phyloP scores from a whole-genome alignment of 164 flowering plant genomes.

The Echeveria elegans region DNA sequence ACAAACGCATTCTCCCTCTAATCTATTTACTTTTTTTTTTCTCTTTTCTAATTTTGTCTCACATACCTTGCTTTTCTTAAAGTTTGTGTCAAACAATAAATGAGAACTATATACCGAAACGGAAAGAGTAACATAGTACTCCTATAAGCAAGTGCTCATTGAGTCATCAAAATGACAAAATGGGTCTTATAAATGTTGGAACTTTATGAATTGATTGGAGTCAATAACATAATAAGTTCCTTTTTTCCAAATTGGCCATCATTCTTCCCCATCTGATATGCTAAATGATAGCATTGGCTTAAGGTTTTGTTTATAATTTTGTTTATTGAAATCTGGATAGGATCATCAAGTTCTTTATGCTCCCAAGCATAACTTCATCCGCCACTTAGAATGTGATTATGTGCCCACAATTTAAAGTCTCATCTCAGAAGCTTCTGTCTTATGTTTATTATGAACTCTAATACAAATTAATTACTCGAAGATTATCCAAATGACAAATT shows the following conservation, averaged over 20 bases:
- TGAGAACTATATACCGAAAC: no score
- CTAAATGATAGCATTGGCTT: constrained; percentile 1
- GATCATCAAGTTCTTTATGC: constrained; percentile 2
- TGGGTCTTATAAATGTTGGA: neutral
- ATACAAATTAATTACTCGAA: neutral
- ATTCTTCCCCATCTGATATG: neutral
- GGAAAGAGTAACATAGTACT: neutral
- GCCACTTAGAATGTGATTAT: neutral
- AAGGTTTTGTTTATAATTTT: neutral
- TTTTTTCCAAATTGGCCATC: constrained; percentile 3
- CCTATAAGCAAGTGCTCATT: neutral
- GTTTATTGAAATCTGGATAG: neutral
- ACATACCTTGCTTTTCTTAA: no score
- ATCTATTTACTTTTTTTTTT: no score
- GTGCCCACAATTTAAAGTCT: neutral
- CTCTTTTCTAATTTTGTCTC: no score
- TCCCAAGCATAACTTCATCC: neutral
- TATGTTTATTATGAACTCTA: neutral
- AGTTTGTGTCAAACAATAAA: no score
- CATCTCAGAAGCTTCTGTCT: neutral
- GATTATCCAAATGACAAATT: neutral
- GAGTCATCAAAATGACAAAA: constrained; percentile 8
- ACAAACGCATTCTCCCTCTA: no score
- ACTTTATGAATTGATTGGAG: constrained; percentile 1
- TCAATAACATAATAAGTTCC: neutral